These are phyloP conservation scores for Venturia pyrina DNA, from an alignment of 2,329 filamentous ascomycete species.

Conservation along the genomic window DNA sequence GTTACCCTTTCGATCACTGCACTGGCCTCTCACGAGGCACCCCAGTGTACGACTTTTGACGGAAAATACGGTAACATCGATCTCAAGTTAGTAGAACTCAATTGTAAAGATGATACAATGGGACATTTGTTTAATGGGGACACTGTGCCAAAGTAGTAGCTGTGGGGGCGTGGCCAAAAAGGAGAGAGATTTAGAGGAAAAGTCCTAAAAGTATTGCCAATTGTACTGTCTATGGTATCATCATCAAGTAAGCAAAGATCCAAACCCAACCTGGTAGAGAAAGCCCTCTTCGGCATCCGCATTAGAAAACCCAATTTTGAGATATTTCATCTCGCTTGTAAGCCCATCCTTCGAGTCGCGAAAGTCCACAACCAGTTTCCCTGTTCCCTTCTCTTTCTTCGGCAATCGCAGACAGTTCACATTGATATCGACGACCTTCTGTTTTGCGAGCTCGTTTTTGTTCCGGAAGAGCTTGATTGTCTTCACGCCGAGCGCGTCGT, in stretches of 20 bases:
- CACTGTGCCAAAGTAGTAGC: too few species aligned
- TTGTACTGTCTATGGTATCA: neutral
- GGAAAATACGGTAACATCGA: too few species aligned
- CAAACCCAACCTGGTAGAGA: constrained; percentile 5
- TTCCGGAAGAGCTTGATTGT: constrained; percentile 11
- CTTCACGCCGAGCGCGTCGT: neutral
- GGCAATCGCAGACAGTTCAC: neutral
- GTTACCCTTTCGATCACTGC: too few species aligned
- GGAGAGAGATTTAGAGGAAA: neutral
- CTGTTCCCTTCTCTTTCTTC: constrained; percentile 6
- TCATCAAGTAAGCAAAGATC: neutral
- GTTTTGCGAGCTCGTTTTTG: constrained; percentile 8
- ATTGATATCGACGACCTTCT: constrained; percentile 9
- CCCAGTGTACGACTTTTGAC: too few species aligned
- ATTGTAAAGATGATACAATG: too few species aligned
- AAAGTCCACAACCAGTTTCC: constrained; percentile 7
- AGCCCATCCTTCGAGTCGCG: constrained; percentile 6
- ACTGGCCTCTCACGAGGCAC: too few species aligned
- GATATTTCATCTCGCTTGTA: constrained; percentile 12
- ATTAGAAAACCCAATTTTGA: constrained; percentile 11
- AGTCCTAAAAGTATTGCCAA: neutral
- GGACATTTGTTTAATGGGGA: too few species aligned
- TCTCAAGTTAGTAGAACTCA: too few species aligned
- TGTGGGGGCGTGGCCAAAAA: too few species aligned
- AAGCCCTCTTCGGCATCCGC: constrained; percentile 5